These are phyloP conservation scores for Penicillium digitatum DNA, from an alignment of 2,329 filamentous ascomycete genomes.

Conservation along the genomic window DNA sequence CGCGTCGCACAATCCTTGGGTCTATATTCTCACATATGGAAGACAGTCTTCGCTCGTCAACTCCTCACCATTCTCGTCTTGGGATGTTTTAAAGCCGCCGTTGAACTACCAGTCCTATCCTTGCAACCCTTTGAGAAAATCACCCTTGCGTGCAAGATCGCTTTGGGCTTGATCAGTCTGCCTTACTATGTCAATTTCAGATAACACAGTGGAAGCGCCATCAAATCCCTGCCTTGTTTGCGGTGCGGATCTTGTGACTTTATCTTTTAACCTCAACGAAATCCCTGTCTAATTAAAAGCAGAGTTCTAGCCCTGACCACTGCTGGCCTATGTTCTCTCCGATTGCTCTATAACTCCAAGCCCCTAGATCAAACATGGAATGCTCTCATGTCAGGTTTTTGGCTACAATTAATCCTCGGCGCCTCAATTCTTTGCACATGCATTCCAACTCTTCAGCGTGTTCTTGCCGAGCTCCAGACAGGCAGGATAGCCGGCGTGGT, in stretches of 20 bases:
- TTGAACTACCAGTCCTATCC: constrained; percentile 6
- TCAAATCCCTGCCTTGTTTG: constrained; percentile 10
- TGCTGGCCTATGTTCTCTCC: constrained; percentile 4
- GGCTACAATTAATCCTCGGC: constrained; percentile 10
- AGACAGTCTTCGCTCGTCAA: constrained; percentile 7
- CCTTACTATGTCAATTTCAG: constrained; percentile 11
- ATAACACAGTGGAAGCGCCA: constrained; percentile 8
- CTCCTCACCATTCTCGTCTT: constrained; percentile 8
- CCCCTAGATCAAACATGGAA: constrained; percentile 8
- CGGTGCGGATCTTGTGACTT: constrained; percentile 8
- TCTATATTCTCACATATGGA: neutral
- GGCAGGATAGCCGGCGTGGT: constrained; percentile 11
- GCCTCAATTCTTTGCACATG: constrained; percentile 10
- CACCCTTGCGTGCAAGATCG: constrained; percentile 2
- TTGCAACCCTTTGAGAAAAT: constrained; percentile 8
- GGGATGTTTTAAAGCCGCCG: constrained; percentile 9
- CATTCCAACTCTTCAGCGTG: constrained; percentile 10
- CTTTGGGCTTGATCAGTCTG: constrained; percentile 2
- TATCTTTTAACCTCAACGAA: neutral
- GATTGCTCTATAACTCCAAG: neutral
- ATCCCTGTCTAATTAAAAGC: neutral
- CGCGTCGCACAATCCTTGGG: fast-evolving
- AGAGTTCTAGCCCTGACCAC: constrained; percentile 11
- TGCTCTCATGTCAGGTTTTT: constrained; percentile 8
- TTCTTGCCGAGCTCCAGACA: constrained; percentile 11